Conservation (phyloP, 129 eudicot species). For the Solidago caesia region DNA sequence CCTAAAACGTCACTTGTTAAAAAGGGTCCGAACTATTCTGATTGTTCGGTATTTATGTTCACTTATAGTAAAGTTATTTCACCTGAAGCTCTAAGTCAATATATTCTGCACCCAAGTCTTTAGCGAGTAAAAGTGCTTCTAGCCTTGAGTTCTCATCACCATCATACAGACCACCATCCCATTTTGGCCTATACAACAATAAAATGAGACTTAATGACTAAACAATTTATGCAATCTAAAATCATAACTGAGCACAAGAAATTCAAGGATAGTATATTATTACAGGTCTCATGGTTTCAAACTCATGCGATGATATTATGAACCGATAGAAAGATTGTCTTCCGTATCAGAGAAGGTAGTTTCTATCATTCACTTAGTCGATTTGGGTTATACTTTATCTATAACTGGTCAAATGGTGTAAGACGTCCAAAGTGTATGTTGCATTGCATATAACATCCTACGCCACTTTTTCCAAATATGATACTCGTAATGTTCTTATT, state of each 20-base stretch:
- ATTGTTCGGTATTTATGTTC: background rate
- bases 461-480: too few relatives aligned
- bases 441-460: too few relatives aligned
- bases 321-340: too few relatives aligned
- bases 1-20: background rate
- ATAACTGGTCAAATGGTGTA: too few relatives aligned
- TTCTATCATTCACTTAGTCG: too few relatives aligned
- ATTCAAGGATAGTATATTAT: too few relatives aligned
- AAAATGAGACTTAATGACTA: background rate
- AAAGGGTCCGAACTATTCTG: background rate
- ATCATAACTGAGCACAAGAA: background rate
- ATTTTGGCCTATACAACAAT: conserved; percentile 44
- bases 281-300: too few relatives aligned
- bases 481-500: too few relatives aligned
- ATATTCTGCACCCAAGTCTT: conserved; percentile 80
- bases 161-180: conserved; percentile 55
- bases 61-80: background rate
- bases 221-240: background rate
- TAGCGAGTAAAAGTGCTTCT: conserved; percentile 63
- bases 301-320: too few relatives aligned
- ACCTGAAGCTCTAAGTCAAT: conserved; percentile 78
- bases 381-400: too few relatives aligned
- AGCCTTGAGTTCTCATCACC: conserved; percentile 49
- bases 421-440: too few relatives aligned
- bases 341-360: too few relatives aligned